A percentile compares a stretch with the other conserved stretches of the same genome.
phyloP scores from a whole-genome alignment of 2,329 filamentous ascomycete species.

The Cladosporium cucumerinum region DNA sequence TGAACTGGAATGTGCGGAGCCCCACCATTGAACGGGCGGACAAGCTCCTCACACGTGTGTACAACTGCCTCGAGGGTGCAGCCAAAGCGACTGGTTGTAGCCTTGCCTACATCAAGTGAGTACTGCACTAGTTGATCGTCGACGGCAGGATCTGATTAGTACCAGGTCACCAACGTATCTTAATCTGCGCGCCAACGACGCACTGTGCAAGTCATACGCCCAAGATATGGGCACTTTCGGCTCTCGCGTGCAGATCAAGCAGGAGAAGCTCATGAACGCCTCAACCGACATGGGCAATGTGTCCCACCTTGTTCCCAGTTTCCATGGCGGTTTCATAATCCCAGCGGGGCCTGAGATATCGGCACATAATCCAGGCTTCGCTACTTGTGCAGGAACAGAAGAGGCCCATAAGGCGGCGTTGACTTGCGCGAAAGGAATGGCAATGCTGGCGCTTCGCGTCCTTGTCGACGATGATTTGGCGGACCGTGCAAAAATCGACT shows the following conservation, averaged over 20 bases:
- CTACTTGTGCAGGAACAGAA: conserved; percentile 8
- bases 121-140: not conserved
- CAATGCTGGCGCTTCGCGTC: conserved; percentile 13
- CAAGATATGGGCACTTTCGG: conserved; percentile 13
- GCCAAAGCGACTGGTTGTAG: conserved; percentile 10
- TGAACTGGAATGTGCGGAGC: conserved; percentile 15
- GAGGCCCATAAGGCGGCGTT: conserved; percentile 7
- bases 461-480: conserved; percentile 2
- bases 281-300: conserved; percentile 15
- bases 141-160: not conserved
- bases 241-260: conserved; percentile 6
- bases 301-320: conserved; percentile 9
- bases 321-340: not conserved
- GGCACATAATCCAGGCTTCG: conserved; percentile 7
- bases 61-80: not conserved
- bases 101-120: conserved; percentile 14
- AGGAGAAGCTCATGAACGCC: conserved; percentile 12
- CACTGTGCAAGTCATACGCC: conserved; percentile 13
- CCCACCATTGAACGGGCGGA: conserved; percentile 9
- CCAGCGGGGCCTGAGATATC: not conserved
- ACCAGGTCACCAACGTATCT: conserved; percentile 2
- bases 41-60: not conserved
- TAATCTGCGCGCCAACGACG: conserved; percentile 12
- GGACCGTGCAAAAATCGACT: not conserved
- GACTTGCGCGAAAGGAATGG: conserved; percentile 11